Evolutionary conservation across 208 protist species (phyloP).

Genomic region (Leishmania braziliensis): DNA sequence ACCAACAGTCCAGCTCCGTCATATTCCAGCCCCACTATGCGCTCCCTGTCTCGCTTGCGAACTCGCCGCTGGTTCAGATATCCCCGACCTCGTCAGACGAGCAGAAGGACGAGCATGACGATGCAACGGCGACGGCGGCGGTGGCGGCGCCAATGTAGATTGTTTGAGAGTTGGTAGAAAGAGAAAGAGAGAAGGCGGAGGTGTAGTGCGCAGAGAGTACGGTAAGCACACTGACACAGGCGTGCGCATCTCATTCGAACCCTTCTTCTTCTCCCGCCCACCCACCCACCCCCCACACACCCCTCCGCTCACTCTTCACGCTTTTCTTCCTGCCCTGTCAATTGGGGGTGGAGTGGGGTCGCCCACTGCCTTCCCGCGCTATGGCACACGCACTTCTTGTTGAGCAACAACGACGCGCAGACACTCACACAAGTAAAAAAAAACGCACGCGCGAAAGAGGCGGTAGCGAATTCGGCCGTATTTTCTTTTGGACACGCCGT

Average conservation of each 20-base stretch:
- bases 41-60: not conserved
- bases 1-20: slow-evolving; percentile 3
- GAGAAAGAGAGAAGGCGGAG: not conserved
- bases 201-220: not conserved
- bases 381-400: not conserved
- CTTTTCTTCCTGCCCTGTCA: too few species aligned
- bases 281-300: not conserved
- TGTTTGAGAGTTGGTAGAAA: not conserved
- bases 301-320: not conserved
- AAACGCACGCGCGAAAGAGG: not conserved
- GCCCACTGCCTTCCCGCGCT: too few species aligned
- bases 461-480: not conserved
- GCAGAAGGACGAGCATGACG: not conserved
- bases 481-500: not conserved
- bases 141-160: not conserved
- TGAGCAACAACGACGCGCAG: not conserved
- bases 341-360: too few species aligned
- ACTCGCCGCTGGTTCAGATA: slow-evolving; percentile 26
- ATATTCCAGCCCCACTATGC: not conserved
- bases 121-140: not conserved
- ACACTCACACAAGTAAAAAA: not conserved
- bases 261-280: not conserved
- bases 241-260: not conserved
- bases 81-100: slow-evolving; percentile 40
- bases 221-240: not conserved